Evolutionary conservation across 441 rosid genomes (phyloP).

Genomic region (Melastoma candidum): DNA sequence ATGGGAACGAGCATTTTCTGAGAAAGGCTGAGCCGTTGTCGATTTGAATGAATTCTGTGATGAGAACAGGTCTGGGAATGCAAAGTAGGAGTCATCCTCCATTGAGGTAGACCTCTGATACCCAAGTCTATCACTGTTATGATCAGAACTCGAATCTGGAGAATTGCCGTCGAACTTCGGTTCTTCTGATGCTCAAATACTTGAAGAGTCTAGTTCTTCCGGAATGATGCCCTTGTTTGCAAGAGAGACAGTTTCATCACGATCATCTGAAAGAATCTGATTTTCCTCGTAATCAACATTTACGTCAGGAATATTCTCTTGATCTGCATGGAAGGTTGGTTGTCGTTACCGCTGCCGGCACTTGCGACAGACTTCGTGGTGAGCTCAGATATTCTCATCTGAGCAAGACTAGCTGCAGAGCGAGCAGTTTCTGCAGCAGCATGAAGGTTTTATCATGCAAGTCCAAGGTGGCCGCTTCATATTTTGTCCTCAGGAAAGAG

Average conservation of each 20-base stretch:
- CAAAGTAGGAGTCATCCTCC: conserved; percentile 61
- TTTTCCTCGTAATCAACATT: conserved; percentile 26
- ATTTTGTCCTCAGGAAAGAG: conserved; percentile 27
- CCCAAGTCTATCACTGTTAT: conserved; percentile 19
- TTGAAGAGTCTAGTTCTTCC: conserved; percentile 5
- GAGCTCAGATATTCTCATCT: conserved; percentile 43
- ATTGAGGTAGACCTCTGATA: conserved; percentile 44
- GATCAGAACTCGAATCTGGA: conserved; percentile 17
- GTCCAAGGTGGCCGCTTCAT: conserved; percentile 34
- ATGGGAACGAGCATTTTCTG: conserved; percentile 31
- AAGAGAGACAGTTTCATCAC: conserved; percentile 12
- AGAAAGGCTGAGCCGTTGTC: conserved; percentile 22
- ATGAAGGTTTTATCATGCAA: conserved; percentile 76
- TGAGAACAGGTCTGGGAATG: conserved; percentile 20
- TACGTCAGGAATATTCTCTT: conserved; percentile 1
- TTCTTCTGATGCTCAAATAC: conserved; percentile 16
- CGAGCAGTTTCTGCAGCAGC: conserved; percentile 89
- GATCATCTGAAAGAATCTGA: conserved; percentile 33
- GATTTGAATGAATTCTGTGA: conserved; percentile 24
- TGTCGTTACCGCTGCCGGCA: too few relatives aligned
- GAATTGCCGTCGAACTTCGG: conserved; percentile 25
- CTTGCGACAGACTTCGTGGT: too few relatives aligned
- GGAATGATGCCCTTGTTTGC: background rate
- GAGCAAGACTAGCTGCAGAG: conserved; percentile 88
- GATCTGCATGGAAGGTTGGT: too few relatives aligned